Evolutionary conservation across 345 rosid species (phyloP), one percentile per base, ranked within the genome.

Genomic region (Kernera saxatilis): DNA sequence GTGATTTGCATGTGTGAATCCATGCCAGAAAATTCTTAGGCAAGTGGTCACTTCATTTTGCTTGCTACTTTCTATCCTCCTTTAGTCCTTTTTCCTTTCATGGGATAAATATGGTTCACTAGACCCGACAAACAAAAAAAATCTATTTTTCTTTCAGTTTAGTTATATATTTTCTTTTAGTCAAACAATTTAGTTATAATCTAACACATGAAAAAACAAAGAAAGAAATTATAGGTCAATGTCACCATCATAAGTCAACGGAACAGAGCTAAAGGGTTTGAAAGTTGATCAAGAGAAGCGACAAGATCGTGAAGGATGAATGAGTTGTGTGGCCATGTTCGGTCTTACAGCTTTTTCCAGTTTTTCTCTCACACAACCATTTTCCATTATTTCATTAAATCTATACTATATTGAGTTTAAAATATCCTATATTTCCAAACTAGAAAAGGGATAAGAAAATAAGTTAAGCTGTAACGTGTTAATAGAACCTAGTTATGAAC

Each of bases 321-420:
- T 62, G 41, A 54, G 65, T 64, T 72, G 63, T 64, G 64, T 64
- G 71, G 72, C 72, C 72, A 73, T 73, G 67, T 57, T 65, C 67
- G 43, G 26, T 46, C 77, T 37, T 73, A 56, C 72, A 73, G 59
- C 66, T 50, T 73, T 73, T 27, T 73, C 77, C 51, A 65, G 33
- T 56, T 37, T 56, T 21, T 26, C 14, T 33, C 49, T 15, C 39
- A 52, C 60, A 39, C 45, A 62, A 17, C 21, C 17, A 40, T 29
- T 32, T 43, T 72, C 15, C 41, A 35, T 53, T 44, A 23, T 35
- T 63, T 11, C 45, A 11, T 19, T 3, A 2, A 12, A 25, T 18
- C 8, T 8, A 36, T 8, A 57, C 23, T 30, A 14, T 8, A 29
- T 12, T 39, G 29, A 52, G 9, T 26, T 8, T 12, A 54, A 27